Conservation (phyloP, 257 asterid genomes). For the Solanum tacnaense region DNA sequence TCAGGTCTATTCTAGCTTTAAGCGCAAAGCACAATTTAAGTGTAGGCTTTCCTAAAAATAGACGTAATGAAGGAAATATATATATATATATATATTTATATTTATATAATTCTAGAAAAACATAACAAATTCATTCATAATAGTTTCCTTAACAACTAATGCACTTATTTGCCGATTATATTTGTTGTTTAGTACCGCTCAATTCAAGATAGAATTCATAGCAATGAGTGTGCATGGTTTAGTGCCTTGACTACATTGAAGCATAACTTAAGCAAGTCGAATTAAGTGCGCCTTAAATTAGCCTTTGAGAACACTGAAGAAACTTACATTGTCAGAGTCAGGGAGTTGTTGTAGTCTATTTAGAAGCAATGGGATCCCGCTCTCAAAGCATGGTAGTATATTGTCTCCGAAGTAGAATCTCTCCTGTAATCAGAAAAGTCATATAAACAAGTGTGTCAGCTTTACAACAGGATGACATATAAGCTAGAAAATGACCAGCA, state of each 20-base stretch:
- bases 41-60: neutral
- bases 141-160: neutral
- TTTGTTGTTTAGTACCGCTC: neutral
- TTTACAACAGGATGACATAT: neutral
- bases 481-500: neutral
- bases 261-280: neutral
- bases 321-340: slow-evolving; percentile 84
- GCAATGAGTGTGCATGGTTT: neutral
- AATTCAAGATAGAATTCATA: neutral
- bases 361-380: slow-evolving; percentile 89
- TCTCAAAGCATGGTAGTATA: slow-evolving; percentile 88
- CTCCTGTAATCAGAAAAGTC: slow-evolving; percentile 42
- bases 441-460: neutral
- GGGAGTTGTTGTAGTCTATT: slow-evolving; percentile 89
- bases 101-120: neutral
- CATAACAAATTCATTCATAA: neutral
- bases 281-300: neutral
- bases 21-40: neutral
- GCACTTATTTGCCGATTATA: neutral
- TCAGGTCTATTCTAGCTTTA: neutral
- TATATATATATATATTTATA: too few species aligned
- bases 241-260: neutral
- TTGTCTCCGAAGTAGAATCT: slow-evolving; percentile 95
- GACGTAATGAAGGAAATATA: neutral
- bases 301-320: neutral